These are phyloP conservation scores for Coniochaeta sp. DNA, from an alignment of 2,329 filamentous ascomycete species.

Conservation along the genomic window DNA sequence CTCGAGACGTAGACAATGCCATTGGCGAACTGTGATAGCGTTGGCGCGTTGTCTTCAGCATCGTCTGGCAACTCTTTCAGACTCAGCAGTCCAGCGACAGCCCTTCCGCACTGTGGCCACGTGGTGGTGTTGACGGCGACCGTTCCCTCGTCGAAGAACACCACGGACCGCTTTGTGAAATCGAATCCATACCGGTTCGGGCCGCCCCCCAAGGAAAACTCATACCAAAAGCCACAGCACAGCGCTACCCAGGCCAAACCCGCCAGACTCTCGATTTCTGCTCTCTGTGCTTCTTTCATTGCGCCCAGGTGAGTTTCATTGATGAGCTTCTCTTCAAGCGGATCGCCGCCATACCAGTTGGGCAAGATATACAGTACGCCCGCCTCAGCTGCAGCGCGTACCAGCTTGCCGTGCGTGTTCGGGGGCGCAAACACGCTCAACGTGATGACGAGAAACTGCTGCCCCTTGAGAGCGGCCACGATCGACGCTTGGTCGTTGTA, in stretches of 20 bases:
- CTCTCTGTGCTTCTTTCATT: slow-evolving; percentile 8
- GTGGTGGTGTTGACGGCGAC: slow-evolving; percentile 49
- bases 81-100: slow-evolving; percentile 40
- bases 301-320: not conserved
- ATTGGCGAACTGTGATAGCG: slow-evolving; percentile 39
- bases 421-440: slow-evolving; percentile 26
- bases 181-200: slow-evolving; percentile 39
- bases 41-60: slow-evolving; percentile 21
- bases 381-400: slow-evolving; percentile 34
- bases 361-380: slow-evolving; percentile 38
- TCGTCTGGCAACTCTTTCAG: slow-evolving; percentile 23
- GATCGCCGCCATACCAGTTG: slow-evolving; percentile 27
- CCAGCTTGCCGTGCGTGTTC: slow-evolving; percentile 29
- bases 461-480: slow-evolving; percentile 19
- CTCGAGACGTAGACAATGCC: slow-evolving; percentile 43
- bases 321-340: slow-evolving; percentile 14
- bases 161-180: slow-evolving; percentile 31
- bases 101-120: slow-evolving; percentile 47
- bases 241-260: slow-evolving; percentile 36
- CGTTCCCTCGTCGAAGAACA: slow-evolving; percentile 48
- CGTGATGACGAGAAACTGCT: slow-evolving; percentile 31
- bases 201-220: slow-evolving; percentile 34
- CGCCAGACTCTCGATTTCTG: slow-evolving; percentile 30
- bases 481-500: slow-evolving; percentile 18
- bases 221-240: slow-evolving; percentile 45